phyloP scores from a whole-genome alignment of 169 alveolate species.

The Eimeria tenella region DNA sequence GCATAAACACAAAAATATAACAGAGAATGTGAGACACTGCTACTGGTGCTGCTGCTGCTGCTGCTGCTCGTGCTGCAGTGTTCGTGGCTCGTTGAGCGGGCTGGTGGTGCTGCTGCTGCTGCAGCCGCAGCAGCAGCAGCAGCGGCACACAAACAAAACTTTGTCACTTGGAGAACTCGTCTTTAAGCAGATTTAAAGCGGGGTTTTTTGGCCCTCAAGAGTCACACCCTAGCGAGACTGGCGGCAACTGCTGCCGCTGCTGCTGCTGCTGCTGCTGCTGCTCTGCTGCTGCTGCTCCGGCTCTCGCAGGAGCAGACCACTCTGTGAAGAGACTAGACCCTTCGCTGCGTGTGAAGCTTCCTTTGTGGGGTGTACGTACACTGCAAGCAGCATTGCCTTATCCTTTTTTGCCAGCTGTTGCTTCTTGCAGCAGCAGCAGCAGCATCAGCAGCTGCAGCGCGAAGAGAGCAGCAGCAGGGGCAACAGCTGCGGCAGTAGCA shows the following conservation, averaged over 20 bases:
- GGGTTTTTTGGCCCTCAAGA: neutral
- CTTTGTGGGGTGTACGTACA: constrained; percentile 11
- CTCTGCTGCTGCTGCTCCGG: constrained; percentile 7
- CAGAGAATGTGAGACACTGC: neutral
- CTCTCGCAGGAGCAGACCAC: constrained; percentile 10
- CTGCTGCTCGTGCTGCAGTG: constrained; percentile 10
- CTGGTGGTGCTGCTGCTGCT: neutral
- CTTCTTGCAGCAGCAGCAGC: constrained; percentile 11
- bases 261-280: neutral
- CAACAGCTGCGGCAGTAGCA: neutral
- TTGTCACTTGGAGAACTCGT: neutral
- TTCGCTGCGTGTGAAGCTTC: neutral
- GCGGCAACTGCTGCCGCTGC: constrained; percentile 21
- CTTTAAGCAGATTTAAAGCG: too few relatives aligned
- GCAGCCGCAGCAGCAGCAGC: constrained; percentile 3
- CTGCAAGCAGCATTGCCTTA: neutral
- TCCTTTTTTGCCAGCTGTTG: neutral
- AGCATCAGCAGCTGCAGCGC: constrained; percentile 7
- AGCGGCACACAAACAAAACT: neutral
- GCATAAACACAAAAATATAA: neutral
- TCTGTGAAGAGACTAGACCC: neutral
- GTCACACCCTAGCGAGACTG: neutral
- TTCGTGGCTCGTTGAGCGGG: constrained; percentile 13
- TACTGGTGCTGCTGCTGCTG: neutral
- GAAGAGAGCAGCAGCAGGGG: neutral